A percentile compares a stretch with the other conserved stretches of the same genome.
phyloP scores from a whole-genome alignment of 2,329 filamentous ascomycete genomes.

The Beauveria scarabaeidicola region DNA sequence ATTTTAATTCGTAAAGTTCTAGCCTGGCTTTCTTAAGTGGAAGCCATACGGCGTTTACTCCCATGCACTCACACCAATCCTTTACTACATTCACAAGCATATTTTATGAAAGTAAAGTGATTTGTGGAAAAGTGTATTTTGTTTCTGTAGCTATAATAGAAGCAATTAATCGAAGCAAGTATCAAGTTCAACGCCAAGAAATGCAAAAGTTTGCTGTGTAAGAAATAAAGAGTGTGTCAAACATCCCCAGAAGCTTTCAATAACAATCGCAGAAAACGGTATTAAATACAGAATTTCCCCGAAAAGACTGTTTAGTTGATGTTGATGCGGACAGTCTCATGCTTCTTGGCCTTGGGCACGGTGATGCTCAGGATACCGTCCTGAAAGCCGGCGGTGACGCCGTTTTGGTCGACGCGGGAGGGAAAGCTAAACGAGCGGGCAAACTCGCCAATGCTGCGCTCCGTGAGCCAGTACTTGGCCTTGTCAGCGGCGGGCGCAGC shows the following conservation, averaged over 20 bases:
- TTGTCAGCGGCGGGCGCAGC: constrained; percentile 28
- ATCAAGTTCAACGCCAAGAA: not conserved
- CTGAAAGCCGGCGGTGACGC: constrained; percentile 53
- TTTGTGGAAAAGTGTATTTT: not conserved
- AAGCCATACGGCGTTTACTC: not conserved
- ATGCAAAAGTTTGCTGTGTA: not conserved
- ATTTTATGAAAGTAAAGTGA: not conserved
- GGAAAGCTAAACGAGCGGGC: constrained; percentile 62
- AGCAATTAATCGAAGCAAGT: not conserved
- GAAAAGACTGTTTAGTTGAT: constrained; percentile 36
- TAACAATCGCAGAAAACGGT: not conserved
- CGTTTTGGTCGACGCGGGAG: constrained; percentile 51
- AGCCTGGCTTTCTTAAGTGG: not conserved
- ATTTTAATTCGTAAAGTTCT: too few relatives aligned
- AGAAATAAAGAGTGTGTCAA: not conserved
- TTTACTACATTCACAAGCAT: not conserved
- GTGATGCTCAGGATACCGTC: constrained; percentile 56
- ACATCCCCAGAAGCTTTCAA: not conserved
- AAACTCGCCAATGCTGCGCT: constrained; percentile 60
- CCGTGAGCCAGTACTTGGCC: constrained; percentile 62
- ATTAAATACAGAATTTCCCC: not conserved
- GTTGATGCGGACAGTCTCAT: constrained; percentile 45
- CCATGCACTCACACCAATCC: not conserved
- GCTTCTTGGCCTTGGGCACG: constrained; percentile 59
- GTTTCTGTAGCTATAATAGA: constrained; percentile 1